Evolutionary conservation across 2,329 filamentous ascomycete genomes (phyloP), one percentile per base, ranked within the genome.

Genomic region (Leptographium wingfieldii): DNA sequence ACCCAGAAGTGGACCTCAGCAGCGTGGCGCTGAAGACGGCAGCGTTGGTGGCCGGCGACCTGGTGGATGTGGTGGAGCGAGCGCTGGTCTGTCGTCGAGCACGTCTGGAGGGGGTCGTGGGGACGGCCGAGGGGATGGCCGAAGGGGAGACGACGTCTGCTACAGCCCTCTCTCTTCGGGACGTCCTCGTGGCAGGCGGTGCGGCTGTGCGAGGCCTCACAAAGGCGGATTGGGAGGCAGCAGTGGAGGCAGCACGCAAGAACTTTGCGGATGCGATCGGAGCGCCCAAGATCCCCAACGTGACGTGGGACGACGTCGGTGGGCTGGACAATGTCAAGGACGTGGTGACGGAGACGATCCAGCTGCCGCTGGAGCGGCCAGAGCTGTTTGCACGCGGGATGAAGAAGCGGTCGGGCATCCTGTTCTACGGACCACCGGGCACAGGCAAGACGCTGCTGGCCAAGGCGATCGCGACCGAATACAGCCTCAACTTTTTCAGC

Each of bases 261-360:
- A 97, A 96, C 73, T 99, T 99, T 70, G 92, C 94, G 6, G 94
- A 97, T 71, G 87, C 92, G 0, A 99, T 99, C 64, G 94, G 94
- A 29, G 94, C 94, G 5, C 94, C 94, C 2, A 97, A 97, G 79
- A 97, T 97, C 63, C 94, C 92, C 7, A 96, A 96, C 64, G 94
- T 99, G 7, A 87, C 87, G 27, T 99, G 92, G 92, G 87, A 92
- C 66, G 92, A 99, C 70, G 92, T 99, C 25, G 92, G 92, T 71
- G 92, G 94, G 56, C 79, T 97, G 38, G 85, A 87, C 35, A 91
- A 96, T 67, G 92, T 97, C 71, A 97, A 97, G 76, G 91, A 96
- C 66, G 92, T 92, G n/a, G 87, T 97, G 58, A 89, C 90, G 71
- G 94, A 97, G 72, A 97, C 94, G 0, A 97, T 97, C 59, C 92